phyloP scores from a whole-genome alignment of 2,329 filamentous ascomycete genomes.

The Sporothrix variecibatus region DNA sequence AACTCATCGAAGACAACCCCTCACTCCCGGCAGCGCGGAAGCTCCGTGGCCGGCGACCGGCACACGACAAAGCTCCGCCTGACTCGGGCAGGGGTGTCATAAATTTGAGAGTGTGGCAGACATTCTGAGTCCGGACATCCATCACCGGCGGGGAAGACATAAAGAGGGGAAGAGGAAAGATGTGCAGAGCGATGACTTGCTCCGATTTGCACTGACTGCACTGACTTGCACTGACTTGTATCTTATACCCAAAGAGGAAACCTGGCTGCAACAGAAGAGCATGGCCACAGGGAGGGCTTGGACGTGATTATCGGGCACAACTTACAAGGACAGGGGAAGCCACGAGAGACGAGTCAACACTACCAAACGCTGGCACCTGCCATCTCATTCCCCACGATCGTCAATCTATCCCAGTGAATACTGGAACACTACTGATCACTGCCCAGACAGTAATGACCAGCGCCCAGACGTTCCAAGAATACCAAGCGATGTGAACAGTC shows the following conservation, averaged over 20 bases:
- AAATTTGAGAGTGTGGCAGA: background rate
- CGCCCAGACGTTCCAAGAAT: background rate
- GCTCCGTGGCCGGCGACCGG: slow-evolving; percentile 4
- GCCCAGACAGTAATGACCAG: background rate
- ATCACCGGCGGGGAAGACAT: background rate
- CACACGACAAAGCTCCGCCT: background rate
- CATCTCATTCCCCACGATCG: background rate
- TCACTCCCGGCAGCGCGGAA: background rate
- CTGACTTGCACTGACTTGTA: background rate
- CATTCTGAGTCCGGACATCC: background rate
- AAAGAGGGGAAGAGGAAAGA: background rate
- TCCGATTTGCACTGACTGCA: background rate
- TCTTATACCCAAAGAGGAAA: background rate
- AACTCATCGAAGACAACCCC: background rate
- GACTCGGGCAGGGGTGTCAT: slow-evolving; percentile 7
- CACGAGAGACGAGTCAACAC: background rate
- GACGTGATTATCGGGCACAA: too few relatives aligned
- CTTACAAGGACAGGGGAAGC: background rate
- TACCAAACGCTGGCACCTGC: background rate
- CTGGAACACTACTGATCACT: background rate
- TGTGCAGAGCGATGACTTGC: background rate
- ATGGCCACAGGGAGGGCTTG: background rate
- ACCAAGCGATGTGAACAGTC: background rate
- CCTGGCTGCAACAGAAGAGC: background rate
- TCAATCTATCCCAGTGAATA: background rate